These are phyloP conservation scores for Fusarium longipes DNA, from an alignment of 2,329 filamentous ascomycete species.

Conservation along the genomic window DNA sequence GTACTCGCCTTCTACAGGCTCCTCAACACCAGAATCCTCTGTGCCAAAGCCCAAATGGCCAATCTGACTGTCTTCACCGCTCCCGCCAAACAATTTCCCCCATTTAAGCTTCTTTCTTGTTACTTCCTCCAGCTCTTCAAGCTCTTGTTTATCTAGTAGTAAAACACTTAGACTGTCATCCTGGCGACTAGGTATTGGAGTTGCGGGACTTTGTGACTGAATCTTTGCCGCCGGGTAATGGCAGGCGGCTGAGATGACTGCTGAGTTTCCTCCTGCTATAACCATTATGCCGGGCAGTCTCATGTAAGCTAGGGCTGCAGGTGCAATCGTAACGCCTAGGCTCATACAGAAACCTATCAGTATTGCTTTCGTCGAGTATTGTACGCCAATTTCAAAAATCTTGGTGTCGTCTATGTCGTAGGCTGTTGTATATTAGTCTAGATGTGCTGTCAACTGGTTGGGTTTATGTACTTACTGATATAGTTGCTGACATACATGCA, in stretches of 20 bases:
- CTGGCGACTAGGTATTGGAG: neutral
- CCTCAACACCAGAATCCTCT: conserved; percentile 16
- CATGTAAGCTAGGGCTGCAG: conserved; percentile 11
- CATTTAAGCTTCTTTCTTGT: conserved; percentile 27
- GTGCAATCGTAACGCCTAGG: conserved; percentile 6
- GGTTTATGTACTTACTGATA: conserved; percentile 25
- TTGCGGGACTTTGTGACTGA: too few relatives aligned
- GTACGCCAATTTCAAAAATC: conserved; percentile 13
- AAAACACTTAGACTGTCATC: neutral
- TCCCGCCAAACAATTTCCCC: conserved; percentile 21
- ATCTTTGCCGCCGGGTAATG: conserved; percentile 13
- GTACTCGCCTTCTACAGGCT: conserved; percentile 29
- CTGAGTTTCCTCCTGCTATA: conserved; percentile 30
- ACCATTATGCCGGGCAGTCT: conserved; percentile 30
- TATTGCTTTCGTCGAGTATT: conserved; percentile 28
- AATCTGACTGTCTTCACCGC: conserved; percentile 12
- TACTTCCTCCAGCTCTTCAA: neutral
- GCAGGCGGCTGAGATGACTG: conserved; percentile 34
- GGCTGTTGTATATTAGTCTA: too few relatives aligned
- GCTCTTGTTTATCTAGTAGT: conserved; percentile 5
- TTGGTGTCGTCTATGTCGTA: too few relatives aligned
- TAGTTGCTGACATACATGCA: conserved; percentile 39
- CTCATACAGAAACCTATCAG: conserved; percentile 5
- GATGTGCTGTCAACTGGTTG: too few relatives aligned
- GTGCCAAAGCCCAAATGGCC: conserved; percentile 34